Evolutionary conservation across 2,329 filamentous ascomycete genomes (phyloP), one percentile per base, ranked within the genome.

Genomic region (Monosporascus ibericus): DNA sequence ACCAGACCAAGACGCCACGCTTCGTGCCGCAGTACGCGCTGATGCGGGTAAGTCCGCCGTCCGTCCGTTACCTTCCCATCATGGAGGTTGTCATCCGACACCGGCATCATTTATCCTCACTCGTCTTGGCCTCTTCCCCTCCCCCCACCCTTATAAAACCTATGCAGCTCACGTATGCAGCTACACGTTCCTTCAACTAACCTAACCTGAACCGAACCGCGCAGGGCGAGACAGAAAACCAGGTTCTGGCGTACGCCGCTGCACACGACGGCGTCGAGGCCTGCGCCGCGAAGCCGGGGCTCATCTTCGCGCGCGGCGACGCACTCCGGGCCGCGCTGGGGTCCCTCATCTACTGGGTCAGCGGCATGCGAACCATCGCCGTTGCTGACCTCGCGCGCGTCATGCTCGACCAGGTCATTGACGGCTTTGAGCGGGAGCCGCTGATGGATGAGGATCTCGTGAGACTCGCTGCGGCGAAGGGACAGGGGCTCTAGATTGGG

Each of bases 351-450:
- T 38, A 57, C 6, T 44, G 50, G 9, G 30, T 65, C 3, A 56
- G 65, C 18, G 63, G 66, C 7, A 50, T 75, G 9, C 68, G 71
- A 0, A 65, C 56, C 1, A 63, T 78, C 1, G 55, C 60, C 5
- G 53, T 75, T 1, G 56, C 52, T 1, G 69, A 75, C 18, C 58
- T 78, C 27, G 64, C 74, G 0, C 70, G 73, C 0, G 70, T 71
- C 1, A 59, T 80, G 60, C 46, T 81, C 6, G 63, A 76, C 15
- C 72, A 76, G 53, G 71, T 68, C 0, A 46, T 75, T 1, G 62
- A 71, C 30, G 77, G 78, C 0, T 71, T 78, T 37, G 71, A 74
- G 47, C 75, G 74, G 58, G 75, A 79, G 0, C 68, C 72, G 2
- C 57, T 79, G 20, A 40, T 61, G 48, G 75, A 75, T 46, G 64